phyloP scores from a whole-genome alignment of 2,329 filamentous ascomycete genomes.

The Cadophora luteo-olivacea region DNA sequence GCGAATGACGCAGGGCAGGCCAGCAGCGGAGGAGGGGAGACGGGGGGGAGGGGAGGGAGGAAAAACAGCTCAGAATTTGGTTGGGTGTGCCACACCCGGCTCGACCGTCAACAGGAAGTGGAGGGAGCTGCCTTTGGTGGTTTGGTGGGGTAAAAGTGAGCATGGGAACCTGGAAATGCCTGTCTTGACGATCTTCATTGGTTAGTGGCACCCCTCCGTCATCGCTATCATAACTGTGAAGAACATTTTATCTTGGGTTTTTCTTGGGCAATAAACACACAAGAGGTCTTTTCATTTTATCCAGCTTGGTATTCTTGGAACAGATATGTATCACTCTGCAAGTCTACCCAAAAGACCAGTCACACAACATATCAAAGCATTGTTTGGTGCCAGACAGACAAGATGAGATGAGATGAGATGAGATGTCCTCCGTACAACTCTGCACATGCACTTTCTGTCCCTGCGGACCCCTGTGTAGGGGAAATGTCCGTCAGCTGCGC shows the following conservation, averaged over 20 bases:
- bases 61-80: constrained; percentile 16
- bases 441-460: neutral
- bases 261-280: constrained; percentile 8
- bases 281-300: neutral
- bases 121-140: neutral
- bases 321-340: neutral
- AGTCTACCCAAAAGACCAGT: neutral
- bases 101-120: neutral
- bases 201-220: neutral
- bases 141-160: neutral
- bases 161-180: neutral
- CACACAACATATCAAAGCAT: neutral
- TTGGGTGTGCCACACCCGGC: constrained; percentile 3
- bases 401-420: neutral
- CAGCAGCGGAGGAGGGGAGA: neutral
- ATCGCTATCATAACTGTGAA: constrained; percentile 5
- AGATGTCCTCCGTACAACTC: neutral
- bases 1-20: constrained; percentile 1
- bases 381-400: neutral
- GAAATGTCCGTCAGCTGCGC: constrained; percentile 6
- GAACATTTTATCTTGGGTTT: neutral
- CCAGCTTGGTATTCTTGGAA: constrained; percentile 6
- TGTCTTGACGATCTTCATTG: neutral
- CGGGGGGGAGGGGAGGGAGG: neutral
- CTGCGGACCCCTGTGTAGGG: neutral